Base-by-base conservation (phyloP, 2,329 filamentous ascomycete genomes). In the Rhytidhysteron rufulum region DNA sequence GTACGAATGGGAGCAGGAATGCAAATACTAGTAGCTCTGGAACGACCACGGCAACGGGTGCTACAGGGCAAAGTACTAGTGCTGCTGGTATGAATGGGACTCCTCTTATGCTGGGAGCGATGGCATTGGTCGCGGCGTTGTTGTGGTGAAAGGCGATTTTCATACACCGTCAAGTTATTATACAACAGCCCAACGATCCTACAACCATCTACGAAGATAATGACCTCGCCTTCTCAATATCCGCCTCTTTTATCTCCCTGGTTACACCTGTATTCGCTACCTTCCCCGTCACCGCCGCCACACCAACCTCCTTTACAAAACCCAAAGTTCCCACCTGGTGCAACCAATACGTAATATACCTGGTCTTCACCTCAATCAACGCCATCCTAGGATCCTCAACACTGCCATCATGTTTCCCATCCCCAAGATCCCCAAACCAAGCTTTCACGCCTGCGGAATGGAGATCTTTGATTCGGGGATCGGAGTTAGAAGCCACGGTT, bases 401-500 rank as follows among this genome's bases (percentile, higher is more conserved):
- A 1, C 58, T 64, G 6, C 70, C 73, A 42, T 63, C 64, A 42
- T 75, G 72, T 30, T 67, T 67, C 7, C 71, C 71, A 51, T 75
- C 72, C 1, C 69, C 69, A 11, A 75, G 45, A 44, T 76, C 71
- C 4, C 72, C 72, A 40, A 75, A 75, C 72, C 73, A 76, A 5
- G 69, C 71, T 2, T 53, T 58, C 2, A 66, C 58, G 31, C 43
- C 53, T 11, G 61, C 56, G 40, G 48, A 65, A 51, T 66, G 73
- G 27, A 74, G 49, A 24, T 75, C 68, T 54, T 72, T 71, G 60
- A 75, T 74, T 27, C 71, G 51, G 1, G 71, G 68, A 45, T 76
- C 73, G 8, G 53, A 54, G 52, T 71, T 73, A 25, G 55, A 55
- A 30, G 55, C 55, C 1, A 63, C 70, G 6, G 58, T 64, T 1